Evolutionary conservation across 257 asterid species (phyloP), one percentile per base, ranked within the genome.

Genomic region (Solanum corneliomulleri): DNA sequence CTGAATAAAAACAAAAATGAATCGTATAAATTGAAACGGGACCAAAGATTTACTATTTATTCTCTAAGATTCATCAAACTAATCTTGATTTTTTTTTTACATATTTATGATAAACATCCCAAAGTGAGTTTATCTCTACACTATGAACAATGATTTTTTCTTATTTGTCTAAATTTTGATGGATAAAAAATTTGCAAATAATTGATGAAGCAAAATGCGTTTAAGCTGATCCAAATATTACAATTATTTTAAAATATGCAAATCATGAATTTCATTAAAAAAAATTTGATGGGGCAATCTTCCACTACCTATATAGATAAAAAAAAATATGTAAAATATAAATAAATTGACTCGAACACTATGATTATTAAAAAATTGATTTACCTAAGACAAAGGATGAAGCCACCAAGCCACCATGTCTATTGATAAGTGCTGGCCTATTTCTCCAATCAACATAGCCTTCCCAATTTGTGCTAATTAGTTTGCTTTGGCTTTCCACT

Each of bases 371-470:
- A 68, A 58, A 68, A 77, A 44, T 25, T 25, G 31, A 11, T 29
- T 88, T 84, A 95, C 99, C 98, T 88, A 96, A 86, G 88, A 96
- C 98, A 69, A 96, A 96, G 82, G 96, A 92, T 62, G 98, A 95
- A 60, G 99, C 97, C 31, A 90, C 49, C 98, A 94, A 93, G 92
- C 99, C 99, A 15, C 98, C 99, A 88, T 95, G 99, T 44, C 87
- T 88, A 93, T 86, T 90, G 91, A 91, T 91, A 12, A 90, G 23
- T n/a, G 99, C 98, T 8, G 98, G 94, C 83, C 76, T 93, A 25
- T 97, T 95, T 81, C 92, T 94, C 97, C 98, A 96, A 86, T 94
- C 93, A 4, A 90, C 98, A 91, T 95, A 96, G 10, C 96, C 98
- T 81, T 95, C 95, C 98, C 98, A 96, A 25, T 87, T 89, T 86